phyloP scores from a whole-genome alignment of 2,329 filamentous ascomycete species.

The Fusarium avenaceum region DNA sequence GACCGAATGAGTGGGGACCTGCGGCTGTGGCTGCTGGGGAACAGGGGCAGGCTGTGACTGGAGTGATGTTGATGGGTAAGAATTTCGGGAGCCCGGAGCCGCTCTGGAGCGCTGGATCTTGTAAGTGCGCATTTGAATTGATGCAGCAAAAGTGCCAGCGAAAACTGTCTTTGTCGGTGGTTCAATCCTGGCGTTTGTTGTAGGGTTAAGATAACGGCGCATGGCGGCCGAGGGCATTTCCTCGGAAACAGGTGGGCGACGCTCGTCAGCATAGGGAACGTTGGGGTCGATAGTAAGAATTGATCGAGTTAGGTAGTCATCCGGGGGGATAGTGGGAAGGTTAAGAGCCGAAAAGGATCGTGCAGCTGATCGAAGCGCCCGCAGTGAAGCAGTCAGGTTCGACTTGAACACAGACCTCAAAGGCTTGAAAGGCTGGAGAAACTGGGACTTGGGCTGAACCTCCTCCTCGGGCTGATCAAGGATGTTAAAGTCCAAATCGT shows the following conservation, averaged over 20 bases:
- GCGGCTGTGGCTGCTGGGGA: constrained; percentile 49
- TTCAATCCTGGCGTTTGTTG: constrained; percentile 58
- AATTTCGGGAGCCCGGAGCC: constrained; percentile 51
- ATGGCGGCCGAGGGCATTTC: constrained; percentile 76
- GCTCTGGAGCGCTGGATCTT: constrained; percentile 67
- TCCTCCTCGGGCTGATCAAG: constrained; percentile 57
- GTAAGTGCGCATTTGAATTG: constrained; percentile 80
- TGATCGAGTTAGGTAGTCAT: constrained; percentile 76
- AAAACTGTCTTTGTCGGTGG: constrained; percentile 48
- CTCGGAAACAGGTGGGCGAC: constrained; percentile 71
- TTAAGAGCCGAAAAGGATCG: constrained; percentile 74
- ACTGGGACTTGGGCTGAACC: constrained; percentile 53
- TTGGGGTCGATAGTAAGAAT: constrained; percentile 76
- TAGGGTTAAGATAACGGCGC: constrained; percentile 76
- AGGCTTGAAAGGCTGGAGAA: constrained; percentile 60
- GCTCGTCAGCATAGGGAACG: constrained; percentile 76
- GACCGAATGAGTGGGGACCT: constrained; percentile 54
- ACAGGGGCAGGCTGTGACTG: constrained; percentile 50
- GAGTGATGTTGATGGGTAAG: constrained; percentile 52
- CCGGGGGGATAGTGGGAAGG: constrained; percentile 73
- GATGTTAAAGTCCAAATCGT: constrained; percentile 64
- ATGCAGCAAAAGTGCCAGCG: constrained; percentile 69
- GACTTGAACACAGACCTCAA: constrained; percentile 74
- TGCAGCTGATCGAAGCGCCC: constrained; percentile 73
- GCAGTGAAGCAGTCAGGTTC: constrained; percentile 75